A percentile compares a stretch with the other conserved stretches of the same genome.
Evolutionary conservation across 805 yeast species (phyloP).

Genomic region (Crinitomyces ghanaensis): DNA sequence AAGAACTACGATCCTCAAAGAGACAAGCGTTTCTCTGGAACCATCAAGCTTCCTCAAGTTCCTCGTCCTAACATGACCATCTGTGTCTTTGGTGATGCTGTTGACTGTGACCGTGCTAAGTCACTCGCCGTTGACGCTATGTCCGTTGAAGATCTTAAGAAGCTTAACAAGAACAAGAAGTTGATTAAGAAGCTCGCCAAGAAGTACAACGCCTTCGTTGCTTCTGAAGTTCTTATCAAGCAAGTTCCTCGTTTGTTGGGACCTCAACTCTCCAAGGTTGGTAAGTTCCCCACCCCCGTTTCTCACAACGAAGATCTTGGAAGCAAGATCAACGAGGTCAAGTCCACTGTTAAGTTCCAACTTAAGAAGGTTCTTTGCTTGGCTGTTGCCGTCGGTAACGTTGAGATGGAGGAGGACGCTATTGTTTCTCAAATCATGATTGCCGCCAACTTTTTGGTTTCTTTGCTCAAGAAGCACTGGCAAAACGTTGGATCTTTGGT

Average conservation of each 20-base stretch:
- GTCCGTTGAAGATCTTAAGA: slow-evolving; percentile 99
- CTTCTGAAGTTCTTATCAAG: slow-evolving; percentile 98
- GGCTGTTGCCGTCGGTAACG: slow-evolving; percentile 99
- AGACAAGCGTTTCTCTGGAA: slow-evolving; percentile 99
- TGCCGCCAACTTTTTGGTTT: slow-evolving; percentile 98
- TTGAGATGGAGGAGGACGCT: slow-evolving; percentile 96
- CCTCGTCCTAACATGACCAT: slow-evolving; percentile 99
- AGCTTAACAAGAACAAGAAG: slow-evolving; percentile 99
- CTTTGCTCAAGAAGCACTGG: slow-evolving; percentile 99
- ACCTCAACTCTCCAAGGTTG: slow-evolving; percentile 99
- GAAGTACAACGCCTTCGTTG: slow-evolving; percentile 99
- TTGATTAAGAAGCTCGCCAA: slow-evolving; percentile 98
- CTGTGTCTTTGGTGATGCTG: slow-evolving; percentile 99
- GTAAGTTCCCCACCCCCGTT: slow-evolving; percentile 99
- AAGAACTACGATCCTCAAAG: slow-evolving; percentile 99
- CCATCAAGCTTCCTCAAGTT: slow-evolving; percentile 94
- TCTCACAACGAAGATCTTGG: slow-evolving; percentile 98
- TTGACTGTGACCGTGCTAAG: slow-evolving; percentile 99
- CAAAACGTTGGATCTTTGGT: slow-evolving; percentile 99
- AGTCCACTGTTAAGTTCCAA: slow-evolving; percentile 99
- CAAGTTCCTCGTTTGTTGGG: slow-evolving; percentile 99
- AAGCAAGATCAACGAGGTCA: slow-evolving; percentile 92
- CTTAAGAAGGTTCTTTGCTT: slow-evolving; percentile 98
- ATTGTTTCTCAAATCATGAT: slow-evolving; percentile 96
- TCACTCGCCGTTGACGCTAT: slow-evolving; percentile 98